These are phyloP conservation scores for Musa acuminata DNA, from an alignment of 176 grass and related monocot species.

Conservation along the genomic window DNA sequence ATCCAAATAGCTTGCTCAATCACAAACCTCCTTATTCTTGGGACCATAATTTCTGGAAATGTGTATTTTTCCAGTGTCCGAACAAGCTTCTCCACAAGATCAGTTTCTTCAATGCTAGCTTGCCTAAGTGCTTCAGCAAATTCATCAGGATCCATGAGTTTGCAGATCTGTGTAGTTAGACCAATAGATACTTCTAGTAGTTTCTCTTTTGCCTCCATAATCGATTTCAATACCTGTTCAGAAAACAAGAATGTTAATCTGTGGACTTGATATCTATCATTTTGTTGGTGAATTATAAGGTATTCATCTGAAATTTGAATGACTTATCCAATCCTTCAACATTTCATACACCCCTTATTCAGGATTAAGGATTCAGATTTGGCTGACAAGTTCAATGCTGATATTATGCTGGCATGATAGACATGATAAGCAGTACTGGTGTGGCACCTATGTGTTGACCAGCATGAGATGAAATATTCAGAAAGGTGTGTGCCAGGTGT, in stretches of 20 bases:
- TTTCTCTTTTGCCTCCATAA: neutral
- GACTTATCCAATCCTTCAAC: no score
- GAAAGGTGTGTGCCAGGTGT: no score
- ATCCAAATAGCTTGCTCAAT: slow-evolving; percentile 36
- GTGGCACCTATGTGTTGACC: no score
- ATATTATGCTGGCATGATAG: no score
- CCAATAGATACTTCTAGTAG: neutral
- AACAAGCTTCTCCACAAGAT: neutral
- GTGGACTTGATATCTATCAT: no score
- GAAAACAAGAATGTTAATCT: neutral
- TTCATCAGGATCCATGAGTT: neutral
- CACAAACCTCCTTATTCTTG: slow-evolving; percentile 32
- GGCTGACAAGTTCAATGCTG: no score
- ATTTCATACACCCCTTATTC: no score
- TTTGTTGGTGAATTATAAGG: no score
- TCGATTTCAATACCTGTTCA: neutral
- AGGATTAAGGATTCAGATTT: no score
- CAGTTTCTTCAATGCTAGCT: neutral
- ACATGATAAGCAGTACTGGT: no score
- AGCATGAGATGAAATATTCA: no score
- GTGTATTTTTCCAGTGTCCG: neutral
- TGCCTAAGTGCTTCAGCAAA: neutral
- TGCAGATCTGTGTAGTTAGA: slow-evolving; percentile 5
- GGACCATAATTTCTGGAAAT: slow-evolving; percentile 18
- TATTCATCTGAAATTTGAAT: no score